These are phyloP conservation scores for Dichotomocladium elegans DNA, from an alignment of 371 early-diverging fungal species.

Conservation along the genomic window DNA sequence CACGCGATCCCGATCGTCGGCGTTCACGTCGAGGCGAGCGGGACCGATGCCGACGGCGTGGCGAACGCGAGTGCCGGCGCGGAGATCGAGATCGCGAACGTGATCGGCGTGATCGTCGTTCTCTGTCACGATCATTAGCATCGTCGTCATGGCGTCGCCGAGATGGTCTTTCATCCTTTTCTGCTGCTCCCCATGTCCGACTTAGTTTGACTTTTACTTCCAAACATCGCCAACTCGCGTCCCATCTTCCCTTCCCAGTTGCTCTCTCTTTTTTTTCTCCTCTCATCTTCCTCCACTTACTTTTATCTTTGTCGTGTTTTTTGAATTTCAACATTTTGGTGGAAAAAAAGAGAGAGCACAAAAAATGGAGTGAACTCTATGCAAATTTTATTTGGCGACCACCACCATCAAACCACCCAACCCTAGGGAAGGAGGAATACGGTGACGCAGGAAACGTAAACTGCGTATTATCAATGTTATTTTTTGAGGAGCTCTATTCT, in stretches of 20 bases:
- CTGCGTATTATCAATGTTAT: too few relatives aligned
- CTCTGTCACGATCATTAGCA: not conserved
- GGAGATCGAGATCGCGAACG: slow-evolving; percentile 3
- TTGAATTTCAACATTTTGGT: slow-evolving; percentile 40
- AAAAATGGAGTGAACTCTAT: too few relatives aligned
- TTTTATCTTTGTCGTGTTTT: slow-evolving; percentile 45
- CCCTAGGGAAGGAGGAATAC: too few relatives aligned
- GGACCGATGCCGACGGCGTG: slow-evolving; percentile 19
- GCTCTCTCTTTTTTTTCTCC: too few relatives aligned
- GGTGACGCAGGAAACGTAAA: too few relatives aligned
- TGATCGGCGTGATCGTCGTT: not conserved
- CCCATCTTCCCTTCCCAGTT: not conserved
- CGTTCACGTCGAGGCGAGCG: slow-evolving; percentile 16
- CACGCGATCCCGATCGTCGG: slow-evolving; percentile 5
- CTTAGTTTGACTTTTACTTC: not conserved
- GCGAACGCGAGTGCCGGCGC: slow-evolving; percentile 3
- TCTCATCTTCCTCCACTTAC: too few relatives aligned
- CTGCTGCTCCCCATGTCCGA: slow-evolving; percentile 4
- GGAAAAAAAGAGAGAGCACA: too few relatives aligned
- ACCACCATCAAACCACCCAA: too few relatives aligned
- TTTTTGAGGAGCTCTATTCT: too few relatives aligned
- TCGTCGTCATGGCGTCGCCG: slow-evolving; percentile 11
- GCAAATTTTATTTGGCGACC: too few relatives aligned
- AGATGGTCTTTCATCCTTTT: slow-evolving; percentile 6
- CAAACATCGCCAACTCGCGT: not conserved